Evolutionary conservation across 2,329 filamentous ascomycete genomes (phyloP), one percentile per base, ranked within the genome.

Genomic region (Trichophyton simii): DNA sequence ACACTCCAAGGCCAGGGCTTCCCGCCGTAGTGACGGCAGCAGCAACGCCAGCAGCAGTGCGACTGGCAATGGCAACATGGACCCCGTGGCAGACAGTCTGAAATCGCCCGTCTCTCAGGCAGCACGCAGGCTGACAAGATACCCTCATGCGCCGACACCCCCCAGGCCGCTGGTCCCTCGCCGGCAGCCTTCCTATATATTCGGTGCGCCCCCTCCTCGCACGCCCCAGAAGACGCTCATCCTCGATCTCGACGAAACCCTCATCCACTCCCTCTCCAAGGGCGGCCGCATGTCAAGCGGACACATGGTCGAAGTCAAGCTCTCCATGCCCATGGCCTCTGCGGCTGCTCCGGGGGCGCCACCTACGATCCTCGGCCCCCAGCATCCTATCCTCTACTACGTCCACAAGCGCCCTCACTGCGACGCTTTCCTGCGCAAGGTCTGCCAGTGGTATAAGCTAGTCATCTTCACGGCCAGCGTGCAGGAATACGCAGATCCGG

Each of bases 261-360:
- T 99, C 67, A 99, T 99, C 67, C 94, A 99, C 79, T 96, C 91
- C 74, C 91, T 97, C 82, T 91, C 92, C 63, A 96, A 96, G 73
- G 94, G 94, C 34, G 91, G 92, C 60, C 84, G 92, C 63, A 96
- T 96, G 87, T 92, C 89, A 68, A 92, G 89, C 20, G 94, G 94
- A 18, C 94, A 99, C 76, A 99, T 99, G 94, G 91, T 99, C 59
- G 94, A 99, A 77, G 94, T 99, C 65, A 91, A 91, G 68, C 81
- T 96, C 63, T 69, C 76, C 34, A 70, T 74, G 48, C 74, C 75
- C 31, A 72, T 76, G 65, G 71, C 72, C 18, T 68, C 75, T 28
- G 66, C 74, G 60, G 67, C 72, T 4, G 67, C 72, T 1, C 72
- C 72, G 7, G 85, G 83, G 36, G 85, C 87, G 28, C 82, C 85